phyloP scores from a whole-genome alignment of 2,329 filamentous ascomycete species.

The Thielaviopsis punctulata region DNA sequence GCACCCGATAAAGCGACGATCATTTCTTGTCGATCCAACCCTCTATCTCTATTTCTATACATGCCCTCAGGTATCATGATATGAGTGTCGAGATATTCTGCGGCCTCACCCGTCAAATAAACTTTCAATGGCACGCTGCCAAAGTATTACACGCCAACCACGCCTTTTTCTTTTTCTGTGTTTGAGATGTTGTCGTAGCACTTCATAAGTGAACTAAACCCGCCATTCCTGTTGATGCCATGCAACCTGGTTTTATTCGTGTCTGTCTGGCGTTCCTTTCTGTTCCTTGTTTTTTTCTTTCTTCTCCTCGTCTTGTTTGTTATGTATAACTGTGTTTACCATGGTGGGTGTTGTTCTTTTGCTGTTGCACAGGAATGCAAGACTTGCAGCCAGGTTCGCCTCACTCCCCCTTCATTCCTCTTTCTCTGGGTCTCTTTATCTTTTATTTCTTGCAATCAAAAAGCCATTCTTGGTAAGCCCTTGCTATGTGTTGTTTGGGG shows the following conservation, averaged over 20 bases:
- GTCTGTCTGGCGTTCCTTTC: neutral
- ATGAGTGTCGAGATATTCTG: no score
- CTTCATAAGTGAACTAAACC: no score
- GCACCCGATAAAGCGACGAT: no score
- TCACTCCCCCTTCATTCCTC: neutral
- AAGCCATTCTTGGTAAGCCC: neutral
- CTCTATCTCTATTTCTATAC: neutral
- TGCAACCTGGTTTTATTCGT: neutral
- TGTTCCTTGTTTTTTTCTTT: neutral
- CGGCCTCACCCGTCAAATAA: no score
- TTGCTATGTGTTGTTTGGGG: no score
- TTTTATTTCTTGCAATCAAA: neutral
- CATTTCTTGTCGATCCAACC: no score
- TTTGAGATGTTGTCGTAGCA: no score
- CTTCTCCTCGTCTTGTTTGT: neutral
- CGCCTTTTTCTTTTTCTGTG: no score
- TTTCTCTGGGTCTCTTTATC: neutral
- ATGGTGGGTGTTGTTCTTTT: no score
- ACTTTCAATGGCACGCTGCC: neutral
- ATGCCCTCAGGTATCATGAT: no score
- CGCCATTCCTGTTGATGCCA: neutral
- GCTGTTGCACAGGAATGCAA: neutral
- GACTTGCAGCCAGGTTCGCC: neutral
- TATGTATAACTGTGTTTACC: no score
- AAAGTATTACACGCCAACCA: neutral